phyloP scores from a whole-genome alignment of 805 yeast genomes.

The Naumovozyma castellii region DNA sequence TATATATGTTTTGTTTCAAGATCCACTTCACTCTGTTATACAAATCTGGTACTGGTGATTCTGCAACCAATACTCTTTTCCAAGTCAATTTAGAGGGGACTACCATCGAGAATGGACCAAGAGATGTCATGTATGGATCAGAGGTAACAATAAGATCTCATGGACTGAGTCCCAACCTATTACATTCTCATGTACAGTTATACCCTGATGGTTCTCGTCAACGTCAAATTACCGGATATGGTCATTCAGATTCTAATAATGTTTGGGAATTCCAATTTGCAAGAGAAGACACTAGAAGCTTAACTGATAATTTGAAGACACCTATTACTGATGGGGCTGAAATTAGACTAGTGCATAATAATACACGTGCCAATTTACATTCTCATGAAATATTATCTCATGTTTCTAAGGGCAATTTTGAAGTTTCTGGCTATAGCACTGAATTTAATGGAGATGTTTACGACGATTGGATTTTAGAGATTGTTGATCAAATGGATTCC shows the following conservation, averaged over 20 bases:
- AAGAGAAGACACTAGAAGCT: slow-evolving; percentile 28
- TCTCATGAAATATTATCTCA: slow-evolving; percentile 62
- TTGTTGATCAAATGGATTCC: slow-evolving; percentile 47
- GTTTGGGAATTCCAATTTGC: slow-evolving; percentile 54
- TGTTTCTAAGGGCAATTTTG: slow-evolving; percentile 42
- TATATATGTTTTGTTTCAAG: slow-evolving; percentile 67
- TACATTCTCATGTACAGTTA: slow-evolving; percentile 64
- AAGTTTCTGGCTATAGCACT: slow-evolving; percentile 69
- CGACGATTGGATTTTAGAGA: slow-evolving; percentile 71
- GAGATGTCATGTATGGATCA: slow-evolving; percentile 55
- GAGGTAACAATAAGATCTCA: slow-evolving; percentile 43
- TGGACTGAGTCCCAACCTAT: slow-evolving; percentile 62
- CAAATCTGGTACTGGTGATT: slow-evolving; percentile 87
- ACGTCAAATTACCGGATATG: slow-evolving; percentile 72
- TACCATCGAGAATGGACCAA: slow-evolving; percentile 55
- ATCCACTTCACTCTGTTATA: slow-evolving; percentile 68
- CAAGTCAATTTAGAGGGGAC: slow-evolving; percentile 76
- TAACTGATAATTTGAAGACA: slow-evolving; percentile 23
- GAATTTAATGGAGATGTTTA: slow-evolving; percentile 51
- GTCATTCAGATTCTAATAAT: slow-evolving; percentile 65
- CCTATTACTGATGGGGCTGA: slow-evolving; percentile 46
- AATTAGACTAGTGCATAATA: slow-evolving; percentile 53
- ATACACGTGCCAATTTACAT: slow-evolving; percentile 59
- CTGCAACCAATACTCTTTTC: slow-evolving; percentile 79
- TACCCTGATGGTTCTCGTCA: slow-evolving; percentile 74